These are phyloP conservation scores for Huiozyma sinensis DNA, from an alignment of 805 yeast species.

Conservation along the genomic window DNA sequence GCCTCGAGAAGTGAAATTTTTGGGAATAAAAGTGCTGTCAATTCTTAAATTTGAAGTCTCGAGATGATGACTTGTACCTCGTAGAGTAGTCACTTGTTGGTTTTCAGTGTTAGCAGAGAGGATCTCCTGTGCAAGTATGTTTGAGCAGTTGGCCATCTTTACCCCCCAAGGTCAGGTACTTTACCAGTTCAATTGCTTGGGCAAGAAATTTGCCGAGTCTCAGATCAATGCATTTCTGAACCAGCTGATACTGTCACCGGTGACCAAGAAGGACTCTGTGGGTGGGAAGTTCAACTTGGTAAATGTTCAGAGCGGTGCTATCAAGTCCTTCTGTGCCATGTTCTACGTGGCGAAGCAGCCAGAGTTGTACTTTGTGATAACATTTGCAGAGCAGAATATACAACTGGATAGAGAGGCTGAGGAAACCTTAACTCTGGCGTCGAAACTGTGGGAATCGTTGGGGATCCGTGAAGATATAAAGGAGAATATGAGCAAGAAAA, in stretches of 20 bases:
- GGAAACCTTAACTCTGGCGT: conserved; percentile 30
- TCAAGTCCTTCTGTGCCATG: conserved; percentile 13
- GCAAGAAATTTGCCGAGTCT: conserved; percentile 21
- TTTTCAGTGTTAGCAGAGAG: too few species aligned
- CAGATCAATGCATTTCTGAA: conserved; percentile 22
- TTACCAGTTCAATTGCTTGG: conserved; percentile 19
- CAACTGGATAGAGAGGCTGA: conserved; percentile 36
- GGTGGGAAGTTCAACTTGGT: conserved; percentile 12
- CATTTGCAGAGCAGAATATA: conserved; percentile 34
- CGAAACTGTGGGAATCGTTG: conserved; percentile 28
- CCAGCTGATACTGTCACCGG: conserved; percentile 19
- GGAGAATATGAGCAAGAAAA: conserved; percentile 25
- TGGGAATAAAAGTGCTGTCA: too few species aligned
- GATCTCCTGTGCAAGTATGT: conserved; percentile 9
- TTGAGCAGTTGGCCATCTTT: conserved; percentile 26
- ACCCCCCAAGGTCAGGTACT: conserved; percentile 24
- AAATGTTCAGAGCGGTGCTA: conserved; percentile 4
- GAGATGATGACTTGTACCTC: too few species aligned
- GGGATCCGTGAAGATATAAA: conserved; percentile 23
- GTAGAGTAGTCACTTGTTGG: too few species aligned
- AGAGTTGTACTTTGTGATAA: conserved; percentile 27
- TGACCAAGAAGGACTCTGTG: conserved; percentile 13
- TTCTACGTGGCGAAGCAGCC: conserved; percentile 26
- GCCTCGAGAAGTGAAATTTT: too few species aligned
- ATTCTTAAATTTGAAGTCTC: too few species aligned